Evolutionary conservation across 2,329 filamentous ascomycete genomes (phyloP), one percentile per base, ranked within the genome.

Genomic region (Lecanosticta acicola): DNA sequence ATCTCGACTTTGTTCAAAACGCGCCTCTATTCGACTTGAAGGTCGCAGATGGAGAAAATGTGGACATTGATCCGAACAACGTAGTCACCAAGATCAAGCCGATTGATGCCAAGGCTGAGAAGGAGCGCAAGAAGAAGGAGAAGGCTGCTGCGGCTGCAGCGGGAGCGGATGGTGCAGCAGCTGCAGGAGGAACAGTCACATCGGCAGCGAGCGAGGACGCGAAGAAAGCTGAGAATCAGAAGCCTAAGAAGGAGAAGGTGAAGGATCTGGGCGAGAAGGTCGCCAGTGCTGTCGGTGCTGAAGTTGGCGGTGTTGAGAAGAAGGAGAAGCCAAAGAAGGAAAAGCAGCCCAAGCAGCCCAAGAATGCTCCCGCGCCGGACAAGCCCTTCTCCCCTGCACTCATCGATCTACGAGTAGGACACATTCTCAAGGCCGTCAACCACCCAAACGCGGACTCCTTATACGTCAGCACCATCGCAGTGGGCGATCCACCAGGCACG

Each of bases 371-470:
- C 11, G 71, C 87, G 4, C 77, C 80, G 40, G 78, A 88, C 41
- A 84, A 88, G 10, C 85, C 87, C 1, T 81, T 88, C 3, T 87
- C 87, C 1, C 93, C 93, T 2, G 76, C 79, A 48, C 79, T 95
- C 50, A 96, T 98, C 65, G 93, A 98, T 67, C 83, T 98, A 41
- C 84, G 93, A 54, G 91, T 98, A 50, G 93, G 93, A 50, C 93
- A 97, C 74, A 96, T 98, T 60, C 83, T 98, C 63, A 94, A 96
- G 72, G 90, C 90, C 41, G 79, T 93, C 71, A 85, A 89, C 68
- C 93, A 98, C 74, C 93, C 93, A 43, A 94, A 98, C 61, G 93
- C 93, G 55, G 93, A 98, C 73, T 94, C 87, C 10, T 80, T 98
- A 42, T 98, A 83, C 70, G 93, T 98, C 50, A 94, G 87, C 51